These are phyloP conservation scores for Aureobasidium lini DNA, from an alignment of 2,329 filamentous ascomycete genomes.

Conservation along the genomic window DNA sequence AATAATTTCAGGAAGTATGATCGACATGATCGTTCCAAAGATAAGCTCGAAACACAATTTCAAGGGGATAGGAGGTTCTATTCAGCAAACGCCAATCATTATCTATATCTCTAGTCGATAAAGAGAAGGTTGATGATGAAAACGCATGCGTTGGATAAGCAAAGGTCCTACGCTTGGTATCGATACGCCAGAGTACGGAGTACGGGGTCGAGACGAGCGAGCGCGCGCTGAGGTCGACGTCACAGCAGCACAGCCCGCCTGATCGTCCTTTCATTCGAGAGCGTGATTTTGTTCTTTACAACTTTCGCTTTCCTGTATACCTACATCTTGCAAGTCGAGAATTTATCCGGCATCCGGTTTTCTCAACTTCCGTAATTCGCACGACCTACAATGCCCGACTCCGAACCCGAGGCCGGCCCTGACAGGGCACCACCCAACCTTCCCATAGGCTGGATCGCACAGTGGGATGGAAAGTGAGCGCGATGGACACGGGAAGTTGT, in stretches of 20 bases:
- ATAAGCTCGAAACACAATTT: too few species aligned
- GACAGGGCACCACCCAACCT: slow-evolving; percentile 30
- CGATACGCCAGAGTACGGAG: not conserved
- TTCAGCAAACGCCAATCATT: too few species aligned
- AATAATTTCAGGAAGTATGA: not conserved
- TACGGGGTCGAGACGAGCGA: not conserved
- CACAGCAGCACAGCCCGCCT: slow-evolving; percentile 10
- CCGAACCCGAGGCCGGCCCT: slow-evolving; percentile 30
- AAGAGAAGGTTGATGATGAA: not conserved
- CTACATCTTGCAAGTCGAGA: not conserved
- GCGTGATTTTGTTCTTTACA: not conserved
- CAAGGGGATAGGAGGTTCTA: too few species aligned
- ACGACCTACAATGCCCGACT: slow-evolving; percentile 2
- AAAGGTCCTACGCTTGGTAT: not conserved
- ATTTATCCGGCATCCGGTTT: not conserved
- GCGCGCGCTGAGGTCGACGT: not conserved
- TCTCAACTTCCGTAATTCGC: not conserved
- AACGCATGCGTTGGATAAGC: not conserved
- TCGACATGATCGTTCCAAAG: too few species aligned
- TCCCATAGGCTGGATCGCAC: slow-evolving; percentile 35
- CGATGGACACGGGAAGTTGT: not conserved
- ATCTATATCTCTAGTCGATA: not conserved
- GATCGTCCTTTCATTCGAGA: not conserved
- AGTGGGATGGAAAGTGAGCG: slow-evolving; percentile 35
- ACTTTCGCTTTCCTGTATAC: not conserved